Conservation (phyloP, 2,329 filamentous ascomycete genomes). For the Venturia pyrina region DNA sequence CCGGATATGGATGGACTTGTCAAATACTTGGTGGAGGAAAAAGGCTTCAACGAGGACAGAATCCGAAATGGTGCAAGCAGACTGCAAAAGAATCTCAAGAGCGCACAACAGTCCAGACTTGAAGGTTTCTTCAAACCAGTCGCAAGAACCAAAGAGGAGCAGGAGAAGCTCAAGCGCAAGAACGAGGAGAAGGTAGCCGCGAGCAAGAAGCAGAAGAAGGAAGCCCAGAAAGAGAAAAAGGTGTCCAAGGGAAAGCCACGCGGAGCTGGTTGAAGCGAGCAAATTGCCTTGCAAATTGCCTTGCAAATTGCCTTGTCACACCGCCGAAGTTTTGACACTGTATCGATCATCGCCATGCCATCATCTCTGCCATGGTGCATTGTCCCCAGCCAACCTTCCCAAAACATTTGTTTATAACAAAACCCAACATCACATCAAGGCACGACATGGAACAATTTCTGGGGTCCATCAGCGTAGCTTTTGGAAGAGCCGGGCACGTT, state of each 20-base stretch:
- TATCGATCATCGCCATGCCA: neutral
- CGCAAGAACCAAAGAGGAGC: conserved; percentile 78
- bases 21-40: conserved; percentile 82
- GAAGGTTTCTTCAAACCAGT: conserved; percentile 96
- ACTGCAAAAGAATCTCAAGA: conserved; percentile 84
- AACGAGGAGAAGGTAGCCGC: conserved; percentile 84
- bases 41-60: conserved; percentile 93
- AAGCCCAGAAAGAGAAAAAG: conserved; percentile 91
- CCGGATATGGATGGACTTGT: conserved; percentile 86
- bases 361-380: neutral
- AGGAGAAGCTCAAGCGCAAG: conserved; percentile 81
- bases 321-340: neutral
- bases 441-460: neutral
- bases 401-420: neutral
- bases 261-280: conserved; percentile 5
- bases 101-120: conserved; percentile 76
- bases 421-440: neutral
- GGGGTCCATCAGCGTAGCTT: neutral
- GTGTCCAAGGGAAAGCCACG: conserved; percentile 74
- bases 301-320: too few species aligned
- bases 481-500: neutral
- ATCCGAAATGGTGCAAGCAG: conserved; percentile 70
- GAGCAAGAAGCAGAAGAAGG: conserved; percentile 91
- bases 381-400: neutral
- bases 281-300: too few species aligned